Evolutionary conservation across 2,329 filamentous ascomycete genomes (phyloP).

Genomic region (Fusarium aywerte): DNA sequence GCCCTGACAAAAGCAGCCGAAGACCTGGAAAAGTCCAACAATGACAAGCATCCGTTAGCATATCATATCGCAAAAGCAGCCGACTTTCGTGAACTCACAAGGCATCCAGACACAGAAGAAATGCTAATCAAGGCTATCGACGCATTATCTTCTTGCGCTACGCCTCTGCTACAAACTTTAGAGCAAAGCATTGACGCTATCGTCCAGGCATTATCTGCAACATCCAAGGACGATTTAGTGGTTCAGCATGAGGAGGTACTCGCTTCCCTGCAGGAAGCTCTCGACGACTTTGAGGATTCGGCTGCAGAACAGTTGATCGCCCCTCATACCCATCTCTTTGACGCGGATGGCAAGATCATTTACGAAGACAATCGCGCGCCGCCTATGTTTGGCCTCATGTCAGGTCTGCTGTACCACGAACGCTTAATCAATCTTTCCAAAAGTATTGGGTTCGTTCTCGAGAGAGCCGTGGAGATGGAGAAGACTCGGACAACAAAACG

Average conservation of each 20-base stretch:
- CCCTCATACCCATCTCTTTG: conserved; percentile 17
- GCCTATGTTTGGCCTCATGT: conserved; percentile 16
- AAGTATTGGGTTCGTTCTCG: background rate
- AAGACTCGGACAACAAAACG: conserved; percentile 1
- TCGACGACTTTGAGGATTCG: conserved; percentile 13
- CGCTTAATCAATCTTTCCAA: conserved; percentile 13
- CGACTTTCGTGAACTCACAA: conserved; percentile 5
- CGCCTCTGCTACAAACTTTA: background rate
- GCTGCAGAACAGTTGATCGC: conserved; percentile 7
- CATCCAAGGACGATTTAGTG: background rate
- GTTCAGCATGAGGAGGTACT: background rate
- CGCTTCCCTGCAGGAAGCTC: background rate
- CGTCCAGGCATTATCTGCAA: background rate
- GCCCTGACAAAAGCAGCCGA: conserved; percentile 14
- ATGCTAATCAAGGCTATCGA: conserved; percentile 9
- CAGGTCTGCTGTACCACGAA: conserved; percentile 14
- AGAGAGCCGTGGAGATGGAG: conserved; percentile 7
- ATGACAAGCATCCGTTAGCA: conserved; percentile 7
- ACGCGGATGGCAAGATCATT: conserved; percentile 10
- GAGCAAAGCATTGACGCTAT: conserved; percentile 1
- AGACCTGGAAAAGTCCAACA: conserved; percentile 15
- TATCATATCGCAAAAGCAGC: conserved; percentile 24
- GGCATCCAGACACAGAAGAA: conserved; percentile 16
- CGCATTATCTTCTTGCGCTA: background rate
- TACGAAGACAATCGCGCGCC: background rate